Base-by-base conservation (phyloP, 495 filamentous ascomycete genomes). In the Thermochaetoides thermophila region DNA sequence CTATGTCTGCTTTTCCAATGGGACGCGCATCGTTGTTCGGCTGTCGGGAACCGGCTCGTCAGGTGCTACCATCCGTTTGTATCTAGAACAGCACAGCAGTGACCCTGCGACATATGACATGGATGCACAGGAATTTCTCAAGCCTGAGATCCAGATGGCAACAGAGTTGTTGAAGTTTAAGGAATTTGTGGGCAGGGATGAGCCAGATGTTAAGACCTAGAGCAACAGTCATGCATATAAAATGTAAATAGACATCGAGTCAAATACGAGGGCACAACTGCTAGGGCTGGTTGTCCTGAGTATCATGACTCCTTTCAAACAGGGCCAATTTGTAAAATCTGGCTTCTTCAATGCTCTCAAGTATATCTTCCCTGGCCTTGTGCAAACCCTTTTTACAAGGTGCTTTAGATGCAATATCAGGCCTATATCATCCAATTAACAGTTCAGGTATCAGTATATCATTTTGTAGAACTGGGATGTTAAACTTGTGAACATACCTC, bases 161-260 rank as follows among this genome's bases (percentile, higher is more conserved):
- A 73, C 84, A 11, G 71, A 75, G 21, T 65, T 97, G 31, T 63
- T 97, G 50, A 79, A 79, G 63, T 79, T 97, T 59, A 74, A 94
- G 65, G 78, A 92, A 57, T 81, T 74, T 49, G 70, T 95, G 44
- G 85, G 84, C 41, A 73, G 86, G 28, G 82, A 81, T 42, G 79
- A 93, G 62, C 89, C 89, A 19, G 81, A 92, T 67, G 87, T 95
- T 24, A 87, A 82, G 73, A 95, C 86, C 29, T 95, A 75, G 63
- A 13, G n/a, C n/a, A n/a, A n/a, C n/a, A n/a, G n/a, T n/a, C n/a
- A n/a, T n/a, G n/a, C n/a, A n/a, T n/a, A n/a, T n/a, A n/a, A n/a
- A n/a, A n/a, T n/a, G n/a, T n/a, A n/a, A n/a, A n/a, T n/a, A n/a
- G n/a, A n/a, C n/a, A n/a, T n/a, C n/a, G n/a, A n/a, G n/a, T n/a